phyloP scores from a whole-genome alignment of 163 green algal species.

The Scenedesmus sp. region DNA sequence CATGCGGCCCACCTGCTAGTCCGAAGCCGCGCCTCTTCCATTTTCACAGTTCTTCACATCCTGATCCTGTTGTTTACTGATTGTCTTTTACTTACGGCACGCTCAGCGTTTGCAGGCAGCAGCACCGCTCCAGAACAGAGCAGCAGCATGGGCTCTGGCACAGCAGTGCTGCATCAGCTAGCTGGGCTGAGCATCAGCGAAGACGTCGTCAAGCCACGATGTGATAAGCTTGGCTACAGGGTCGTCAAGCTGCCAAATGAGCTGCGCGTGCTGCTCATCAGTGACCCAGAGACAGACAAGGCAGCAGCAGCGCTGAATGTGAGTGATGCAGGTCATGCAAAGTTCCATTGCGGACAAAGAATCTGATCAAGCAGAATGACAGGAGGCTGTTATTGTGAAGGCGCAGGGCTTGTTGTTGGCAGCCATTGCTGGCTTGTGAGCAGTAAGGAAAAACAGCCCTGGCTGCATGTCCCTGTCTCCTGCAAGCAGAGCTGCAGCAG shows the following conservation, averaged over 20 bases:
- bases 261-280: slow-evolving; percentile 77
- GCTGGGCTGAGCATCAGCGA: background rate
- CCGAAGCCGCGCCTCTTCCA: background rate
- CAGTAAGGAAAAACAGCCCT: too few relatives aligned
- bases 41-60: too few relatives aligned
- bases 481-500: background rate
- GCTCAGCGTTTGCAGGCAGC: background rate
- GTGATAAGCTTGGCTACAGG: slow-evolving; percentile 74
- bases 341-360: background rate
- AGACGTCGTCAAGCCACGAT: slow-evolving; percentile 61
- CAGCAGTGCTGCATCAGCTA: background rate
- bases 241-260: slow-evolving; percentile 77
- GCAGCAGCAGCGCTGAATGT: slow-evolving; percentile 86
- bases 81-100: background rate
- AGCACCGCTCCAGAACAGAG: background rate
- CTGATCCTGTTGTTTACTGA: background rate
- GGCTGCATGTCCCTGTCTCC: too few relatives aligned
- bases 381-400: background rate
- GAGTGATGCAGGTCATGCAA: slow-evolving; percentile 50
- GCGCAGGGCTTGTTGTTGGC: background rate
- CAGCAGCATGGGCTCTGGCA: slow-evolving; percentile 18
- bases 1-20: background rate
- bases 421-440: background rate
- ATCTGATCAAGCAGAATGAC: background rate
- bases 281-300: slow-evolving; percentile 84